Conservation (phyloP, 768 basidiomycete genomes). For the Termitomyces sp. region DNA sequence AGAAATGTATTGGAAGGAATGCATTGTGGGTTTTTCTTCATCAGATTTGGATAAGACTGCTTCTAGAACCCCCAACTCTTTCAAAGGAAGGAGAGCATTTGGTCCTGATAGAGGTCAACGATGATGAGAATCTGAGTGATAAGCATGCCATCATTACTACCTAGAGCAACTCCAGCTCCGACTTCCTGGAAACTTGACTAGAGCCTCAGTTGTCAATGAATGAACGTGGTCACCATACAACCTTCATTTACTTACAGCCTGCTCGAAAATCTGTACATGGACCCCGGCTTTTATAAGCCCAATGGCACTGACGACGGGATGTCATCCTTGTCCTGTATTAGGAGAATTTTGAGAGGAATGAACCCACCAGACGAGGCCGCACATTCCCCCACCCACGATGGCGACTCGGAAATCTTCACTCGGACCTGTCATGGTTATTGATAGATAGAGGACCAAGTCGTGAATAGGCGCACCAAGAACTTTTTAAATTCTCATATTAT, state of each 20-base stretch:
- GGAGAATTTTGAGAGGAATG: neutral
- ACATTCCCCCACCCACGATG: conserved; percentile 55
- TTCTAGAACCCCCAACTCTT: too few species aligned
- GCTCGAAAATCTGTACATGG: conserved; percentile 46
- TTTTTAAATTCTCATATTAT: too few species aligned
- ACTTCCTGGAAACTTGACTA: too few species aligned
- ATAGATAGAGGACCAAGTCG: neutral
- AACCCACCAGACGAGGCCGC: conserved; percentile 40
- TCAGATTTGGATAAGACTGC: too few species aligned
- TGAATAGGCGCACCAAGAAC: neutral
- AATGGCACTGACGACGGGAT: conserved; percentile 31
- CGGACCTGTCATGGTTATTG: conserved; percentile 2
- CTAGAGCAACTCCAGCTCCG: too few species aligned
- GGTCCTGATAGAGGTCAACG: neutral
- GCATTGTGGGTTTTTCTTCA: too few species aligned
- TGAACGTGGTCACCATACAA: neutral
- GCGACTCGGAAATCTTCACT: conserved; percentile 44
- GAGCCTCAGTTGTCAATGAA: too few species aligned
- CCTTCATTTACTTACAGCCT: conserved; percentile 34
- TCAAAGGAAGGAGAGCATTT: too few species aligned
- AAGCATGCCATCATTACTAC: too few species aligned
- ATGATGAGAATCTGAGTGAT: too few species aligned
- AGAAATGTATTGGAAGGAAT: too few species aligned
- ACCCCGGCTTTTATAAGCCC: conserved; percentile 39
- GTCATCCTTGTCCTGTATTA: neutral